phyloP scores from a whole-genome alignment of 2,329 filamentous ascomycete genomes.

The Cytospora chrysosperma region DNA sequence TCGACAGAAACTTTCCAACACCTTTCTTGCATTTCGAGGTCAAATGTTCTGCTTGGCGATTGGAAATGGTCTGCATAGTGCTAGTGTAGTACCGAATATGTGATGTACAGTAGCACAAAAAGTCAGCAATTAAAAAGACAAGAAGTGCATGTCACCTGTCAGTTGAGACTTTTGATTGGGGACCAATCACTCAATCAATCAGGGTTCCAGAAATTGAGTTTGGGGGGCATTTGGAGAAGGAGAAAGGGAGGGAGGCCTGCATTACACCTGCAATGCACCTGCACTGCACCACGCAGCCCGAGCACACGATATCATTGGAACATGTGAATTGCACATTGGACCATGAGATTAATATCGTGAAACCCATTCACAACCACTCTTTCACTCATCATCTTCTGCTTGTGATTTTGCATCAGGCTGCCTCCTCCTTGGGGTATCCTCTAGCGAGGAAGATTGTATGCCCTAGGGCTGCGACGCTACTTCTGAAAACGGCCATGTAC shows the following conservation, averaged over 20 bases:
- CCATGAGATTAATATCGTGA: neutral
- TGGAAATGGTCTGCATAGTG: neutral
- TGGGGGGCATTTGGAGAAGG: neutral
- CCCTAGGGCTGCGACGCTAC: neutral
- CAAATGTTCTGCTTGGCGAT: neutral
- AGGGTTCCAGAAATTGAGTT: neutral
- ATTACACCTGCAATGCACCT: neutral
- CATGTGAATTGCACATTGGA: neutral
- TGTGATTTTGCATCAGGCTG: neutral
- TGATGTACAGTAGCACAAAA: too few species aligned
- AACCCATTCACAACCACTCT: neutral
- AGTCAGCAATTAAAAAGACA: neutral
- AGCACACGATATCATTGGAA: neutral
- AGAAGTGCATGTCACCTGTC: neutral
- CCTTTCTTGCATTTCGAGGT: neutral
- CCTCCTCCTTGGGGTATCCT: neutral
- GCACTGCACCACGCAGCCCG: neutral
- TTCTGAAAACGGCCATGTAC: neutral
- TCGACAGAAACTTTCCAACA: neutral
- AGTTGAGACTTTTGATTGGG: neutral
- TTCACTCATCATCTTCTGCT: too few species aligned
- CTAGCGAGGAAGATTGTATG: neutral
- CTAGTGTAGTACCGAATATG: neutral
- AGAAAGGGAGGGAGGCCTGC: constrained; percentile 6
- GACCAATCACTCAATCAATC: neutral